Percentiles rank a stretch among this genome's conserved stretches.
Evolutionary conservation across 2,329 filamentous ascomycete genomes (phyloP).

Genomic region (Aspergillus sp.): DNA sequence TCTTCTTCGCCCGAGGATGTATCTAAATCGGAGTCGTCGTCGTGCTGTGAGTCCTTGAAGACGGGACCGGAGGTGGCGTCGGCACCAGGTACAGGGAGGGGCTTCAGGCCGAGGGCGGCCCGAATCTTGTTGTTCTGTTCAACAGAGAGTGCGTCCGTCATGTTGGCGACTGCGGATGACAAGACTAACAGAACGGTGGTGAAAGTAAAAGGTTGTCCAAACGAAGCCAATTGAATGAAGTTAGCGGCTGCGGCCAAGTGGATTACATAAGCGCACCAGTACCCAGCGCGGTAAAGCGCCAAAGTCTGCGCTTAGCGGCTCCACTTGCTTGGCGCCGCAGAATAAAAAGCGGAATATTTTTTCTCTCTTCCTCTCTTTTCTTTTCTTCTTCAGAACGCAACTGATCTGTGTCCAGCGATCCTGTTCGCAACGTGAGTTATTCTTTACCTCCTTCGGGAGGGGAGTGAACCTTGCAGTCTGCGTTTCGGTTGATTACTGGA

Average conservation of each 20-base stretch:
- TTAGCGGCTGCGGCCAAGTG: neutral
- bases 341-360: conserved; percentile 30
- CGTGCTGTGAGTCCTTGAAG: conserved; percentile 46
- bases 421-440: conserved; percentile 42
- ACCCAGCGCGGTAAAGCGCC: conserved; percentile 17
- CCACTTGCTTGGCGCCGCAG: conserved; percentile 19
- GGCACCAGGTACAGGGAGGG: conserved; percentile 70
- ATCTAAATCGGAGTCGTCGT: conserved; percentile 36
- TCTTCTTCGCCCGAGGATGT: conserved; percentile 44
- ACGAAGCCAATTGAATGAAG: neutral
- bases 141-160: conserved; percentile 59
- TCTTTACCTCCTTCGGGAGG: conserved; percentile 16
- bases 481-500: conserved; percentile 69
- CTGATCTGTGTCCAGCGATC: conserved; percentile 83
- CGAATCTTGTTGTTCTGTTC: conserved; percentile 93
- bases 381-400: conserved; percentile 38
- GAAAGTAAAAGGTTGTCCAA: neutral
- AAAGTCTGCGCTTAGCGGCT: conserved; percentile 10
- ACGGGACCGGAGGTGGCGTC: conserved; percentile 41
- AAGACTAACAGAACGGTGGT: neutral
- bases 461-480: conserved; percentile 37
- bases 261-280: conserved; percentile 11
- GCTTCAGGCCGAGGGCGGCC: conserved; percentile 79
- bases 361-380: conserved; percentile 32
- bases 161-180: conserved; percentile 17